Base-by-base conservation (phyloP, 352 stramenopile genomes). In the Blastocystis sp. region DNA sequence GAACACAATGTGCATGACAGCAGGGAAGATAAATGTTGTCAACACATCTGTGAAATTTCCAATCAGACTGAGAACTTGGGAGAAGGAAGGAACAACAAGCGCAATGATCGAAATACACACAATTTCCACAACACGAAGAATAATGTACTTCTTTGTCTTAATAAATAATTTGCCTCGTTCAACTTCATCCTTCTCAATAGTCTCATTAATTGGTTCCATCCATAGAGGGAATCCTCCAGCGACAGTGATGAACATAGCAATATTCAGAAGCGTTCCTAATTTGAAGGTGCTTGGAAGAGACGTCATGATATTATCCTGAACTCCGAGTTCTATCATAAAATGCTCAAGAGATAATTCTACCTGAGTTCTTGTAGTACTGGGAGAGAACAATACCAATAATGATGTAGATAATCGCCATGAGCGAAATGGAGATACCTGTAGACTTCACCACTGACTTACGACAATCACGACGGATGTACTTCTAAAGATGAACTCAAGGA, bases 31-130 rank as follows among this genome's bases (percentile, higher is more conserved):
- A 24, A 81, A 81, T n/a, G 70, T 81, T 6, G 70, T 81, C 9
- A 81, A 56, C 70, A 81, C 70, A 81, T 81, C 70, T 0, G 70
- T 81, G 70, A 81, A 81, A 56, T 81, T 81, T 35, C 70, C 70
- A 42, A 81, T 81, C 17, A 81, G 40, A 40, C 44, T 35, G 2
- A 81, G 24, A 9, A 81, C 40, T 17, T 17, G 22, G 27, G 33
- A 44, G 70, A 81, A 81, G 6, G 53, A 40, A n/a, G 70, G 70
- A 42, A 81, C 48, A 51, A 81, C 27, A 53, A 60, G 19, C 11
- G 70, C 70, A 22, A 81, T 40, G n/a, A 81, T 27, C 19, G 22
- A 24, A 44, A 81, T 81, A 51, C 59, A 56, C 13, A 17, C 13
- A 19, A 81, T 56, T 44, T 81, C 70, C 0, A 81, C 70, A 33